phyloP scores from a whole-genome alignment of 1,284 basidiomycete species.

The Phaffia rhodozyma region DNA sequence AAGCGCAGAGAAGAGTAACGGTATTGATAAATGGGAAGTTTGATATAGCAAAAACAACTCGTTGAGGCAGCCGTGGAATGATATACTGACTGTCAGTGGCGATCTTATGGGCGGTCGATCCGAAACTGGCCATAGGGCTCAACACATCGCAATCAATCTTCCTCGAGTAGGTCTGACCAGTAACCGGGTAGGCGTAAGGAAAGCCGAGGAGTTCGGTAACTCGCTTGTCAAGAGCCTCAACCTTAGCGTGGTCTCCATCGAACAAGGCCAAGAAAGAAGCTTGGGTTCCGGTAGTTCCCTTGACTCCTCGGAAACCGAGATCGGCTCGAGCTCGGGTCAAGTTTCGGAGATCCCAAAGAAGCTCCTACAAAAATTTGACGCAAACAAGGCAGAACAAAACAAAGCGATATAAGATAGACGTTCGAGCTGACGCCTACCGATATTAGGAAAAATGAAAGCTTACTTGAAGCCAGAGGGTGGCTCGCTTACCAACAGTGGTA shows the following conservation, averaged over 20 bases:
- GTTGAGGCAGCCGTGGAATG: background rate
- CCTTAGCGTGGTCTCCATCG: slow-evolving; percentile 90
- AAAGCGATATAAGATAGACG: background rate
- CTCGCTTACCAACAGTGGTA: slow-evolving; percentile 98
- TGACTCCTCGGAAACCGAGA: slow-evolving; percentile 94
- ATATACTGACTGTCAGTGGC: slow-evolving; percentile 60
- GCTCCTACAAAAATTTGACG: slow-evolving; percentile 46
- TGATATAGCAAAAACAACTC: too few species aligned
- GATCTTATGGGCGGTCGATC: slow-evolving; percentile 94
- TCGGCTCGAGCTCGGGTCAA: slow-evolving; percentile 82
- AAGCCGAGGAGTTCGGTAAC: slow-evolving; percentile 89
- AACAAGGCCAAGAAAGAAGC: slow-evolving; percentile 91
- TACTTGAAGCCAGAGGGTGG: slow-evolving; percentile 91
- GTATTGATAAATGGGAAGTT: too few species aligned
- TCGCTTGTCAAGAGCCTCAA: slow-evolving; percentile 75
- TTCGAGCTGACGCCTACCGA: background rate
- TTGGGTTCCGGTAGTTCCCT: slow-evolving; percentile 97
- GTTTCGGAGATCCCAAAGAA: slow-evolving; percentile 94
- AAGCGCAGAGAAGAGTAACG: too few species aligned
- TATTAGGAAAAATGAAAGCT: slow-evolving; percentile 18
- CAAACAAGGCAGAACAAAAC: background rate
- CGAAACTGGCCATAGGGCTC: slow-evolving; percentile 76
- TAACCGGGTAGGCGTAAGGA: slow-evolving; percentile 89
- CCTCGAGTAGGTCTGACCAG: slow-evolving; percentile 95
- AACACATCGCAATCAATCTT: slow-evolving; percentile 95